phyloP scores from a whole-genome alignment of 2,329 filamentous ascomycete genomes.

The Fusarium neocosmosporiellum region DNA sequence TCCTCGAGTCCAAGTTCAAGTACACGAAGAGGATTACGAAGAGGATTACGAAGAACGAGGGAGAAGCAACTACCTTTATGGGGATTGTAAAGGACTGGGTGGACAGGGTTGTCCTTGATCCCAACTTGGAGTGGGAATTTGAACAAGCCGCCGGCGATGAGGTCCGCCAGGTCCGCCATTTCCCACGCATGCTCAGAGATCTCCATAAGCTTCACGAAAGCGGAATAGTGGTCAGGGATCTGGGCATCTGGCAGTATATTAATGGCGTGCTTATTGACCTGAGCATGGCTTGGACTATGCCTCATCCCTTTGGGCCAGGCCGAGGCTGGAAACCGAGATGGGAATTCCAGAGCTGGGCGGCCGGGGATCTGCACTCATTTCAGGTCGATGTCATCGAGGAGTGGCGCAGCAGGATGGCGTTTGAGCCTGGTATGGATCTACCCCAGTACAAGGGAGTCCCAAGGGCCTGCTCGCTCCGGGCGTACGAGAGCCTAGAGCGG shows the following conservation, averaged over 20 bases:
- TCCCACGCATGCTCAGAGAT: neutral
- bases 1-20: neutral
- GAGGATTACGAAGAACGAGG: neutral
- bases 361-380: neutral
- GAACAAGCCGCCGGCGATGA: neutral
- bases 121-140: neutral
- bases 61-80: neutral
- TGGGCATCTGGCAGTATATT: neutral
- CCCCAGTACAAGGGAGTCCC: neutral
- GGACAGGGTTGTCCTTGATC: neutral
- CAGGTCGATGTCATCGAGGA: neutral
- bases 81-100: neutral
- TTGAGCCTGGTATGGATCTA: neutral
- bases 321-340: neutral
- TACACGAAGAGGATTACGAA: neutral
- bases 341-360: neutral
- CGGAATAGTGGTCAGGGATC: neutral
- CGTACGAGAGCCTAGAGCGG: neutral
- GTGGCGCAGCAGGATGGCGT: neutral
- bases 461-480: neutral
- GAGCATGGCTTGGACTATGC: neutral
- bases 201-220: neutral
- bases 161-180: neutral
- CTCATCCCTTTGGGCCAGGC: neutral
- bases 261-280: neutral